Percentiles rank a stretch among this genome's conserved stretches.
Evolutionary conservation across 441 rosid genomes (phyloP).

Genomic region (Erodium moschatum): DNA sequence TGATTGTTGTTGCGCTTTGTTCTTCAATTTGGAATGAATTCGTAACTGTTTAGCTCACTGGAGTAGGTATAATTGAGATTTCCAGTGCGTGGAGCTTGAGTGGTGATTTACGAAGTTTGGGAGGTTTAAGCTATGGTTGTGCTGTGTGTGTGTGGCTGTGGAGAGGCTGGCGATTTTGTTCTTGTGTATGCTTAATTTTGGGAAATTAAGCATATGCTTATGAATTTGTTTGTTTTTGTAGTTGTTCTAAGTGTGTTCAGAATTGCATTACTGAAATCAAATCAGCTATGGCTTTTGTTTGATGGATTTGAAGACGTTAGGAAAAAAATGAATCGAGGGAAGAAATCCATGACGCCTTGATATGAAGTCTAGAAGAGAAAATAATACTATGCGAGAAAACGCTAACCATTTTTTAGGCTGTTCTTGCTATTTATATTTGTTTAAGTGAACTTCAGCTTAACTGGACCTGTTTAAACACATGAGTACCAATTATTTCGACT

Average conservation of each 20-base stretch:
- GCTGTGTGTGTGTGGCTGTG: not conserved
- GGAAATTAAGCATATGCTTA: not conserved
- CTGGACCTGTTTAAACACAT: too few relatives aligned
- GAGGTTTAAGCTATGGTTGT: constrained; percentile 15
- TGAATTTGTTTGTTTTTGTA: not conserved
- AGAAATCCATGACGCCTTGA: too few relatives aligned
- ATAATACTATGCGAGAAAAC: too few relatives aligned
- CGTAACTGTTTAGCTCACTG: not conserved
- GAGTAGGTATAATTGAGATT: not conserved
- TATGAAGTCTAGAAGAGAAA: not conserved
- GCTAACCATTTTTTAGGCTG: not conserved
- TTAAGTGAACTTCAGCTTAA: not conserved
- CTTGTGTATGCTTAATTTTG: not conserved
- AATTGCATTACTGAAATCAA: not conserved
- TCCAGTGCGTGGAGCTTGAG: not conserved
- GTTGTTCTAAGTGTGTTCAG: not conserved
- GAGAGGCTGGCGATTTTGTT: not conserved
- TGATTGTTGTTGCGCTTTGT: too few relatives aligned
- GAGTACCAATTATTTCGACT: too few relatives aligned
- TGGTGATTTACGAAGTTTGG: not conserved
- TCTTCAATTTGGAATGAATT: not conserved
- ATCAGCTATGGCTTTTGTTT: not conserved
- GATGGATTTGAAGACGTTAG: not conserved
- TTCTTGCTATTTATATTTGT: not conserved
- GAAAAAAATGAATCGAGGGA: too few relatives aligned